phyloP scores from a whole-genome alignment of 176 grass and related monocot species.

The Carex scoparia region DNA sequence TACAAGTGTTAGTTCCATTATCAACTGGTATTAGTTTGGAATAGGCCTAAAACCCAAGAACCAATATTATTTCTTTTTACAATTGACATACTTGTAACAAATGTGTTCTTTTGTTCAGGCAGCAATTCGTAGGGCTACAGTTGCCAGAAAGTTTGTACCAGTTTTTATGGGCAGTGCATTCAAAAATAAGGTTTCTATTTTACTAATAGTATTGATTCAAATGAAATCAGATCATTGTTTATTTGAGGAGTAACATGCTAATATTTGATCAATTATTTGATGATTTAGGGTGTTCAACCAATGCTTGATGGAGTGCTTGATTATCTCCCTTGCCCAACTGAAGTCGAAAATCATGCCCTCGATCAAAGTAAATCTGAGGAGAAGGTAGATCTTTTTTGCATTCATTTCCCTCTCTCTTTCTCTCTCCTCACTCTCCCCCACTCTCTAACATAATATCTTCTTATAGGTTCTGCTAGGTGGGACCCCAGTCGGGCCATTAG shows the following conservation, averaged over 20 bases:
- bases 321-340: constrained; percentile 76
- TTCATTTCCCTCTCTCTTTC: background rate
- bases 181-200: constrained; percentile 88
- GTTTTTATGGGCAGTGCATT: constrained; percentile 99
- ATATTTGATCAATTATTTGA: constrained; percentile 21
- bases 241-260: background rate
- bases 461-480: constrained; percentile 69
- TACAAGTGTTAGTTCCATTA: background rate
- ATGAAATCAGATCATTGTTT: background rate
- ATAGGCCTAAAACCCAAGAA: background rate
- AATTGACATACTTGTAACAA: constrained; percentile 13
- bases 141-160: constrained; percentile 83
- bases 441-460: background rate
- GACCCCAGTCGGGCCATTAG: constrained; percentile 66
- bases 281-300: constrained; percentile 82
- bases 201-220: background rate
- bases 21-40: background rate
- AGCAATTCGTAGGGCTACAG: constrained; percentile 87
- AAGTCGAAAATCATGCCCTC: constrained; percentile 89
- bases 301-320: constrained; percentile 93
- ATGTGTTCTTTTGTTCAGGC: constrained; percentile 36
- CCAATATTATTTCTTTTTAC: background rate
- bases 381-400: constrained; percentile 45
- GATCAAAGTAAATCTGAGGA: constrained; percentile 95
- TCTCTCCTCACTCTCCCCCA: background rate